phyloP scores from a whole-genome alignment of 768 basidiomycete genomes.

The Rhodotorula toruloides region DNA sequence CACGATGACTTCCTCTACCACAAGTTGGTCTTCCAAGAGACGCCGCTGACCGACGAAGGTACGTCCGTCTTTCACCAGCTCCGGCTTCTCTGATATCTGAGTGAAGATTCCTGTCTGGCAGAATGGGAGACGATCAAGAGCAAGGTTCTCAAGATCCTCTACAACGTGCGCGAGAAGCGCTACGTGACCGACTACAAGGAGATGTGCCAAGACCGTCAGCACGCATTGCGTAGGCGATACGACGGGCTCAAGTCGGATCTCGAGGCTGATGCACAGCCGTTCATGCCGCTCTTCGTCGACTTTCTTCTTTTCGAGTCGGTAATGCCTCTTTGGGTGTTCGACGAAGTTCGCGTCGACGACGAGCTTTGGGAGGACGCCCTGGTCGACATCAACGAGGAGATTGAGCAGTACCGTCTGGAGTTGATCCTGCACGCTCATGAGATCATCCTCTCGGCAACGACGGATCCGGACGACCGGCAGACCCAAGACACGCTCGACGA shows the following conservation, averaged over 20 bases:
- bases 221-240: background rate
- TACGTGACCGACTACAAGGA: no score
- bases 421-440: no score
- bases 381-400: background rate
- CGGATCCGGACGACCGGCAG: background rate
- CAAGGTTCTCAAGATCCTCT: no score
- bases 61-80: no score
- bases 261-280: background rate
- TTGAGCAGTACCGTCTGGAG: background rate
- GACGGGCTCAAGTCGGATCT: background rate
- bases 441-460: background rate
- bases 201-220: background rate
- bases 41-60: no score
- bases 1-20: no score
- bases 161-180: no score
- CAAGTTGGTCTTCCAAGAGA: no score
- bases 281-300: slow-evolving; percentile 12
- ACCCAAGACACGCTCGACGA: no score
- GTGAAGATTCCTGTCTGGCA: no score
- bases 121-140: no score
- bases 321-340: slow-evolving; percentile 4
- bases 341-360: background rate
- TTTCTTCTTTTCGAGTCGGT: slow-evolving; percentile 10
- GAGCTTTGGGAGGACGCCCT: background rate
- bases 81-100: no score